phyloP scores from a whole-genome alignment of 1,284 basidiomycete species.

The Ustilago curta region DNA sequence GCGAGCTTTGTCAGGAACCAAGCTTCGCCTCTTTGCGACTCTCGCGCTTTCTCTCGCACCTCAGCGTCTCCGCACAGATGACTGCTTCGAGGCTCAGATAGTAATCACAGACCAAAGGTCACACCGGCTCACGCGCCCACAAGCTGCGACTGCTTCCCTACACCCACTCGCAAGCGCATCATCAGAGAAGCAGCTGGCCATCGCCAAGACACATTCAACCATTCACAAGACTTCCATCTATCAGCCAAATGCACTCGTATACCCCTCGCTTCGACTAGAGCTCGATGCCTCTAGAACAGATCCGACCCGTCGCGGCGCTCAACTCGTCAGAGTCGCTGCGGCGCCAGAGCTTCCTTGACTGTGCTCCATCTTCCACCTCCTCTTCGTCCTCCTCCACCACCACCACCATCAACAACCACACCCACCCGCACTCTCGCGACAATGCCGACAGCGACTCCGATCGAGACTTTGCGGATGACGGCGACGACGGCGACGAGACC shows the following conservation, averaged over 20 bases:
- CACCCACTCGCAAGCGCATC: not conserved
- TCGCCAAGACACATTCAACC: not conserved
- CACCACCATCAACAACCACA: not conserved
- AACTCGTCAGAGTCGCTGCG: constrained; percentile 47
- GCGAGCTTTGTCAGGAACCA: not conserved
- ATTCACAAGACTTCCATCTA: not conserved
- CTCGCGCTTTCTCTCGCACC: not conserved
- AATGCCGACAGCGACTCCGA: constrained; percentile 27
- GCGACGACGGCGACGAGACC: constrained; percentile 22
- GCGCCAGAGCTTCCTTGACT: constrained; percentile 39
- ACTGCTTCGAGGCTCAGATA: not conserved
- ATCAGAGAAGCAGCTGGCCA: not conserved
- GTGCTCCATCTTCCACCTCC: constrained; percentile 8
- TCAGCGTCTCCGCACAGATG: constrained; percentile 1
- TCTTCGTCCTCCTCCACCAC: constrained; percentile 2
- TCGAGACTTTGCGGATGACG: constrained; percentile 16
- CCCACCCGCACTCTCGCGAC: constrained; percentile 14
- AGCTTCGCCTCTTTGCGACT: not conserved
- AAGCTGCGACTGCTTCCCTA: no score
- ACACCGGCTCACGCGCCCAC: not conserved
- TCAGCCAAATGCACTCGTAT: constrained; percentile 24
- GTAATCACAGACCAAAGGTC: not conserved
- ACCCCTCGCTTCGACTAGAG: constrained; percentile 21
- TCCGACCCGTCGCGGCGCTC: constrained; percentile 49
- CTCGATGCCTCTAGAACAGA: constrained; percentile 56